phyloP scores from a whole-genome alignment of 805 yeast species.

The Pichia kluyveri region DNA sequence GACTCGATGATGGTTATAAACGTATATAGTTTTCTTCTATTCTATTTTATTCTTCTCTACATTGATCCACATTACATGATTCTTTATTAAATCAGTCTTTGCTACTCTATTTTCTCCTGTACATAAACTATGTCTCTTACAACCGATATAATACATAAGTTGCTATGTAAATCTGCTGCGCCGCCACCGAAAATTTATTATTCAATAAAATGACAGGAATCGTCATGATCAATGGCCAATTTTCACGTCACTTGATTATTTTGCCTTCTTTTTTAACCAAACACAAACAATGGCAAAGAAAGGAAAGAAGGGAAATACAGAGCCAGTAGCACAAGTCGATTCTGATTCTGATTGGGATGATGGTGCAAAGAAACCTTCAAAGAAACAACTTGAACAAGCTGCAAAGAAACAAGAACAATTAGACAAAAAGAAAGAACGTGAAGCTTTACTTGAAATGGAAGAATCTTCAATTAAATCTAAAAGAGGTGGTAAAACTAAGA shows the following conservation, averaged over 20 bases:
- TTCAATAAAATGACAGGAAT: too few relatives aligned
- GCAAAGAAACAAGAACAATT: conserved; percentile 70
- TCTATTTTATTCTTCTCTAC: background rate
- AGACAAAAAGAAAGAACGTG: conserved; percentile 76
- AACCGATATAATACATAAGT: too few relatives aligned
- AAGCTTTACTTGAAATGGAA: conserved; percentile 53
- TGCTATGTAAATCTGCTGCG: too few relatives aligned
- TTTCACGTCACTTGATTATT: too few relatives aligned
- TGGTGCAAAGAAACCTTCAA: conserved; percentile 60
- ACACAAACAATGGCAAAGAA: conserved; percentile 5
- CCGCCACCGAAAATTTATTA: too few relatives aligned
- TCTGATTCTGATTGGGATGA: conserved; percentile 60
- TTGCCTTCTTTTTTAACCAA: too few relatives aligned
- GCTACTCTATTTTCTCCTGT: too few relatives aligned
- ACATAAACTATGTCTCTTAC: too few relatives aligned
- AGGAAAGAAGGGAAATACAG: conserved; percentile 5
- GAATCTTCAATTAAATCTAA: conserved; percentile 46
- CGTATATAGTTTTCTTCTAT: background rate
- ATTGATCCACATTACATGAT: background rate
- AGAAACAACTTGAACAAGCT: conserved; percentile 61
- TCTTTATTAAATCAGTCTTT: too few relatives aligned
- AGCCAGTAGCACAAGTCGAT: conserved; percentile 16
- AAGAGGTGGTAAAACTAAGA: conserved; percentile 56
- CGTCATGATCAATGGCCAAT: too few relatives aligned
- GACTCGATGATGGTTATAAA: background rate